Evolutionary conservation across 768 basidiomycete species (phyloP), one percentile per base, ranked within the genome.

Genomic region (Mycena latifolia): DNA sequence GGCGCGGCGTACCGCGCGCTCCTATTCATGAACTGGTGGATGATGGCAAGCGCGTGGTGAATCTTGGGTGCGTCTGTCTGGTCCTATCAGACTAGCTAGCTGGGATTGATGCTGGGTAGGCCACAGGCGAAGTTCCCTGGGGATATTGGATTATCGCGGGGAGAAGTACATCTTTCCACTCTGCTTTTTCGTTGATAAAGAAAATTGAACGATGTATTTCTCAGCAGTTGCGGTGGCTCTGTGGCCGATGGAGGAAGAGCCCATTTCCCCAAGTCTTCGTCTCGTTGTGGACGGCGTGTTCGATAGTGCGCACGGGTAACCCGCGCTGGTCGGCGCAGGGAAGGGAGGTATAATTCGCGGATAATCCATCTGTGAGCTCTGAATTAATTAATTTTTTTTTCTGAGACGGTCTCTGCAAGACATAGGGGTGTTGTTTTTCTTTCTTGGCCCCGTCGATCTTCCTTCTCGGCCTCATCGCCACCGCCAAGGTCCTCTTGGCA

Each of bases 11-110:
- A 93, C 70, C 85, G 93, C 20, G 90, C 90, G 6, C 80, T 88
- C 41, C 71, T 94, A 50, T 94, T 92, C 64, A 90, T 95, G 27
- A 94, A 95, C 70, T 93, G 93, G 11, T 95, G 94, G 94, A 90
- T 91, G 87, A 92, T 92, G 94, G 93, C 11, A 94, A 94, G 77
- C 76, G 89, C 25, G 84, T 91, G 22, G 88, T 78, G n/a, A 90
- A 91, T 72, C 82, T 92, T 1, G 90, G 91, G 92, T 88, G 68
- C 57, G 84, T 74, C n/a, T n/a, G n/a, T n/a, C n/a, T n/a, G n/a
- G n/a, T n/a, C n/a, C n/a, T n/a, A 10, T 43, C 60, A 14, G 41
- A 63, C 29, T n/a, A n/a, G n/a, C 56, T 35, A 58, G 31, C 33
- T 31, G 29, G 29, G 37, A 6, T 41, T 55, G 24, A 45, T 14